phyloP scores from a whole-genome alignment of 306 rosid genomes.

The Cicer chorassanicum region DNA sequence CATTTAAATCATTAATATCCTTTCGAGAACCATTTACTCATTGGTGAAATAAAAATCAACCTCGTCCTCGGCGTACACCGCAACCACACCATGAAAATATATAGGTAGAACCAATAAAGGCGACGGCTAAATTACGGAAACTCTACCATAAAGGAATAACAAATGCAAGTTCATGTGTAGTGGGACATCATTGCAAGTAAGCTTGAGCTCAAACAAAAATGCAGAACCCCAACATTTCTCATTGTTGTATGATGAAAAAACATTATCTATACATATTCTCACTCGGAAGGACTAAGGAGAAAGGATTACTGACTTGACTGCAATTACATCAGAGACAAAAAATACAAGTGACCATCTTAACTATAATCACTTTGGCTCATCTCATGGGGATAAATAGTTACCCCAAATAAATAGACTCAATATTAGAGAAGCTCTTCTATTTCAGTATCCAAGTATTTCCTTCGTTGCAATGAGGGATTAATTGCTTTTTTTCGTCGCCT shows the following conservation, averaged over 20 bases:
- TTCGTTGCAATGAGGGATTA: conserved; percentile 3
- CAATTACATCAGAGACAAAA: conserved; percentile 37
- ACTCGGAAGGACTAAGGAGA: conserved; percentile 31
- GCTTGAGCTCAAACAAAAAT: not conserved
- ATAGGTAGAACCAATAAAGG: no score
- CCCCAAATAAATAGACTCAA: conserved; percentile 25
- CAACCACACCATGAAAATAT: no score
- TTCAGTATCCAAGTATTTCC: conserved; percentile 39
- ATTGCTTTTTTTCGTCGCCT: conserved; percentile 2
- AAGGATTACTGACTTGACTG: conserved; percentile 15
- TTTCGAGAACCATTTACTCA: no score
- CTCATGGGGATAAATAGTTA: conserved; percentile 9
- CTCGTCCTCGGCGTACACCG: no score
- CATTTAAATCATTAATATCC: no score
- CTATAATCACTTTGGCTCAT: conserved; percentile 18
- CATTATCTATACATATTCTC: conserved; percentile 39
- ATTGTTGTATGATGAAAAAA: conserved; percentile 28
- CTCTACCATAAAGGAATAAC: no score
- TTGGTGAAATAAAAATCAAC: no score
- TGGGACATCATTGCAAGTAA: not conserved
- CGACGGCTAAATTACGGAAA: no score
- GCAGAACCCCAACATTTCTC: conserved; percentile 8
- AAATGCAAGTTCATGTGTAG: no score
- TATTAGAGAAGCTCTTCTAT: conserved; percentile 34
- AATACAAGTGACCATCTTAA: conserved; percentile 36